Evolutionary conservation across 495 filamentous ascomycete species (phyloP), one percentile per base, ranked within the genome.

Genomic region (Hyaloscypha bicolor): DNA sequence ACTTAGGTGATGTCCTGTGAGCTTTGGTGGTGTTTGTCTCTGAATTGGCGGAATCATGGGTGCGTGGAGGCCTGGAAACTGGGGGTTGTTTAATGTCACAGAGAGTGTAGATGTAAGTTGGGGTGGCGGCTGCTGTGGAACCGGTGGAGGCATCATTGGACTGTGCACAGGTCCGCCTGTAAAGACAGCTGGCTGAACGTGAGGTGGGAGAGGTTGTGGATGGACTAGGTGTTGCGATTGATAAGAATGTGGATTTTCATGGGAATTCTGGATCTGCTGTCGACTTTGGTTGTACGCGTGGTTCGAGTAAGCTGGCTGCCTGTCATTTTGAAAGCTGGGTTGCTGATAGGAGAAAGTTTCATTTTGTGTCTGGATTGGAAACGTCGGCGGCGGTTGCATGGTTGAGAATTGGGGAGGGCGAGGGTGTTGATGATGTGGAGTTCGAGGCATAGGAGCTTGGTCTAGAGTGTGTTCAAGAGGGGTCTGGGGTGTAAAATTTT

Each of bases 1-100:
- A 32, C 86, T 82, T 61, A 87, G 77, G 5, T 87, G 85, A 73
- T 93, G 90, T 48, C 79, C 83, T 9, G 78, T 90, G 48, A 93
- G 80, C 70, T 88, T 89, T 45, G 83, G 78, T 19, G 65, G 67
- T 22, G 64, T 16, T 30, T 70, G 67, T 32, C 63, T 51, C 33
- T 35, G 51, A 85, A 86, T 30, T 86, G 71, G 58, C 85, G 83
- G 72, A 80, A 63, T 51, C 68, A 72, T 85, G 45, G 88, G 83
- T 68, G 84, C 79, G 37, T 87, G 85, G 53, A 86, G 77, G 57
- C 76, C 73, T 32, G 82, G 76, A 42, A 81, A 78, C 70, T 81
- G 77, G 29, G 75, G 71, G 48, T 79, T 80, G 53, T 75, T 68
- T 14, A 62, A 63, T 0, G 42, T 31, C 6, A 55, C 32, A 33